Evolutionary conservation across 441 rosid genomes (phyloP).

Genomic region (Erodium trifolium): DNA sequence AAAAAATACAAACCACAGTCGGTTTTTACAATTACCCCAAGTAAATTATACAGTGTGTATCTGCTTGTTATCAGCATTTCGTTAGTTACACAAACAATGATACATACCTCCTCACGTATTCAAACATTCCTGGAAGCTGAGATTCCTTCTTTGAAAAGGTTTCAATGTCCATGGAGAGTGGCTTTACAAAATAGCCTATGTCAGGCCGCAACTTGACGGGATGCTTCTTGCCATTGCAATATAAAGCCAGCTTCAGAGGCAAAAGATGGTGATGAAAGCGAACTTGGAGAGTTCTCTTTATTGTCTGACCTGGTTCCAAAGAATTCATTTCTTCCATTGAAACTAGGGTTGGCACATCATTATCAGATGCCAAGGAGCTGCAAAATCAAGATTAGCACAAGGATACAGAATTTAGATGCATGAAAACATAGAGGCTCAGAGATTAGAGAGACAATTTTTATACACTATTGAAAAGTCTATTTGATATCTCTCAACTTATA

Average conservation of each 20-base stretch:
- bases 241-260: constrained; percentile 61
- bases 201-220: constrained; percentile 84
- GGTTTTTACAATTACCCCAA: too few species aligned
- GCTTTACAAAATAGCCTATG: constrained; percentile 86
- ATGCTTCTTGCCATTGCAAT: constrained; percentile 44
- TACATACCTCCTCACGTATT: constrained; percentile 63
- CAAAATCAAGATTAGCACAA: constrained; percentile 18
- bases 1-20: too few species aligned
- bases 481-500: not conserved
- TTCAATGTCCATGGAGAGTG: constrained; percentile 54
- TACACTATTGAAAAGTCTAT: not conserved
- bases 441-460: not conserved
- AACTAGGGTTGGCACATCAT: constrained; percentile 48
- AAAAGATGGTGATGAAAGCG: constrained; percentile 82
- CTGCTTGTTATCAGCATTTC: not conserved
- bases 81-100: constrained; percentile 13
- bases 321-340: constrained; percentile 65
- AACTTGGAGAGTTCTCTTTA: constrained; percentile 57
- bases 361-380: constrained; percentile 41
- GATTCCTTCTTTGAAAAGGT: constrained; percentile 52
- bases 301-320: constrained; percentile 53
- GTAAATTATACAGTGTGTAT: not conserved
- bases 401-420: not conserved
- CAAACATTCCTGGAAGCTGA: constrained; percentile 84
- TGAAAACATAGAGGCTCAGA: not conserved